Evolutionary conservation across 306 rosid genomes (phyloP), one percentile per base, ranked within the genome.

Genomic region (Quercus aquifolioides): DNA sequence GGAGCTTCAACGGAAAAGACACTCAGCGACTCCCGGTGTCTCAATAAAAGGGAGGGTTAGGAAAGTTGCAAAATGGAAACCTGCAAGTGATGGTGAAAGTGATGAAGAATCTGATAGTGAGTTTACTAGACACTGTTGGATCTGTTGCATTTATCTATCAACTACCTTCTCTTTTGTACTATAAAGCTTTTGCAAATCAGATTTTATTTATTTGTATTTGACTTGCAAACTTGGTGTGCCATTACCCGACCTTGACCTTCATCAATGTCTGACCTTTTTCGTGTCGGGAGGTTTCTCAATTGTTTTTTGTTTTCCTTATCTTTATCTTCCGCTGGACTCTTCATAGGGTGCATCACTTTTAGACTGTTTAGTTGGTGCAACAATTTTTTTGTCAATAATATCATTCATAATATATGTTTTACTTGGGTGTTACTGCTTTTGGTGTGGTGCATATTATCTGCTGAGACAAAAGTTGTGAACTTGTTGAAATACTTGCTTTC

Each of bases 1-100:
- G 89, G 99, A 93, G 86, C 99, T 95, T 82, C 98, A 93, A 82
- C 81, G 96, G 83, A 95, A 95, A 89, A 89, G 99, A 88, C 99
- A 93, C 88, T 93, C 89, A 5, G 98, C 98, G 56, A 89, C 79
- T 82, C 98, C 98, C 74, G 98, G 86, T 65, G 94, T 90, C 81
- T 95, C 98, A 79, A 64, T 89, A 76, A 95, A 95, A 78, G 98
- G 99, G 82, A 93, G 99, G 83, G 94, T 93, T 79, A 86, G 97
- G 78, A 95, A 95, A 87, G 87, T 87, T 63, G 93, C 99, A 68
- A 95, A 87, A 86, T 86, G 86, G 97, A 87, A 88, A 74, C 97
- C 96, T 76, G 91, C 91, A 55, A 93, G 91, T 83, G 95, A 92
- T 81, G 89, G 55, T 31, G 99, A 91, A 88, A 91, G 94, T 85